Evolutionary conservation across 2,329 filamentous ascomycete species (phyloP), one percentile per base, ranked within the genome.

Genomic region (Colletotrichum viniferum): DNA sequence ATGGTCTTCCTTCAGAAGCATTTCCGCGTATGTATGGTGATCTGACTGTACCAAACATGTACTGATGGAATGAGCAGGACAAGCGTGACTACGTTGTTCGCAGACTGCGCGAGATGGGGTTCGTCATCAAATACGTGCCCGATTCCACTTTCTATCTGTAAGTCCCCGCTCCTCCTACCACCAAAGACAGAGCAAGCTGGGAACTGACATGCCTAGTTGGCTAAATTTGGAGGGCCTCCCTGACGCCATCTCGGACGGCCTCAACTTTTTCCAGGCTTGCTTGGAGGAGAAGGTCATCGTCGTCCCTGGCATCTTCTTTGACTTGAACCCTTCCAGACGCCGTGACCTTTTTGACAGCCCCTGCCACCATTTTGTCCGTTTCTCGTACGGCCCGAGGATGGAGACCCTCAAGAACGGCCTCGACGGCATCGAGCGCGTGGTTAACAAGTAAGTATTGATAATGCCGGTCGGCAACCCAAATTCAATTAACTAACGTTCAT

Each of bases 191-290:
- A 26, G 55, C 55, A 58, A 26, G 24, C 21, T 26, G 13, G 24
- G n/a, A 58, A 38, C 71, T 71, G 52, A 77, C 74, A 38, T 4
- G 24, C 36, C 12, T 52, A 86, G 85, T 60, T 87, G 90, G 90
- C 85, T 92, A 76, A 91, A 89, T 86, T 92, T 91, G 79, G 92
- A 88, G 84, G 89, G 90, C 63, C 88, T 97, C 4, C 95, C 96
- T 1, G 90, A 90, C n/a, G 91, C 92, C 77, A 98, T 98, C 83
- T 93, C 94, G 75, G 96, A 98, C 83, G 96, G 96, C 10, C 88
- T 98, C 81, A 98, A 98, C 87, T 98, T 98, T 90, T 98, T 98
- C 92, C 92, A 97, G 83, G 96, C 96, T 34, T 97, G 97, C 82
- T 88, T 98, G 60, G 92, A 94, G 81, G 96, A 98, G 88, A 97